Evolutionary conservation across 1,139 yeast species (phyloP).

Genomic region (Lodderomyces metapsilosis): DNA sequence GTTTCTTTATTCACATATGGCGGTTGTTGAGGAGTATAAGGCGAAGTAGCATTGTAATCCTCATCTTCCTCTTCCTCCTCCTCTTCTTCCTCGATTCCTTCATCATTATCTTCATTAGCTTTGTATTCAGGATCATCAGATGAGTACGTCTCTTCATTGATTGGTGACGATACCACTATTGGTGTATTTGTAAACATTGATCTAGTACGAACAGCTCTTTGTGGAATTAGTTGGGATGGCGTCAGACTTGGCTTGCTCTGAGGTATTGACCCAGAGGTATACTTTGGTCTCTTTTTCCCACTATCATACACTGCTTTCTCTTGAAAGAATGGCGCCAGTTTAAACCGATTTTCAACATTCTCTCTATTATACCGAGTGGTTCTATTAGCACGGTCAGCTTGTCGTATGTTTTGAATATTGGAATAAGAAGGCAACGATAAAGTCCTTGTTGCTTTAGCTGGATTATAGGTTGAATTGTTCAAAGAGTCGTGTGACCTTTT

Average conservation of each 20-base stretch:
- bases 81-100: conserved; percentile 20
- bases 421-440: conserved; percentile 60
- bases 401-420: conserved; percentile 41
- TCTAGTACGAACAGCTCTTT: conserved; percentile 44
- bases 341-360: conserved; percentile 45
- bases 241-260: conserved; percentile 1
- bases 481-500: conserved; percentile 11
- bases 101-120: conserved; percentile 17
- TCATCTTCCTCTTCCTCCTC: conserved; percentile 20
- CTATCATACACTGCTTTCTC: conserved; percentile 36
- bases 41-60: conserved; percentile 25
- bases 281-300: conserved; percentile 24
- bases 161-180: conserved; percentile 38
- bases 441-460: conserved; percentile 60
- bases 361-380: conserved; percentile 42
- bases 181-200: conserved; percentile 40
- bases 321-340: conserved; percentile 48
- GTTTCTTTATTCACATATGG: conserved; percentile 22
- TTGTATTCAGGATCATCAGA: conserved; percentile 15
- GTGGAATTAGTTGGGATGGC: conserved; percentile 28
- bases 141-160: conserved; percentile 37
- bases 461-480: conserved; percentile 17
- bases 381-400: conserved; percentile 41
- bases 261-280: conserved; percentile 1
- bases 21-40: conserved; percentile 44